Evolutionary conservation across 495 filamentous ascomycete species (phyloP).

Genomic region (Astrothelium subdiscretum): DNA sequence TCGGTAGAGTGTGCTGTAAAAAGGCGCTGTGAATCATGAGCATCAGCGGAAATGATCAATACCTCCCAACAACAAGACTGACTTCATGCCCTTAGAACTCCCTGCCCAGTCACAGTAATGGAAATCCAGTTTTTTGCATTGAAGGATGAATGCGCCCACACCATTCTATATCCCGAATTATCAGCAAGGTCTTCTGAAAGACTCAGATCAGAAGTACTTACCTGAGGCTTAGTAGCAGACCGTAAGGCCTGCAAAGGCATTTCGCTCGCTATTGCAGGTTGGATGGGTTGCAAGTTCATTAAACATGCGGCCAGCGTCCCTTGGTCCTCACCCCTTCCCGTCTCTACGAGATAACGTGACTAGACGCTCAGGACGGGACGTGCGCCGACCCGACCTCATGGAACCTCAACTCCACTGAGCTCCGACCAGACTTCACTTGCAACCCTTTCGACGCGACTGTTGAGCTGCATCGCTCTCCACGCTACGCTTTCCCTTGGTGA

Average conservation of each 20-base stretch:
- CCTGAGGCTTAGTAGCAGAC: slow-evolving; percentile 49
- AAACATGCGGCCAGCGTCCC: too few relatives aligned
- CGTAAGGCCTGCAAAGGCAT: slow-evolving; percentile 60
- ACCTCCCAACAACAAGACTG: slow-evolving; percentile 25
- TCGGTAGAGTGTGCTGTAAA: slow-evolving; percentile 59
- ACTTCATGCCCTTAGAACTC: slow-evolving; percentile 92
- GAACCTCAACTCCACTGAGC: neutral
- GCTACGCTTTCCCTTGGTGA: neutral
- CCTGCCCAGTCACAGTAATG: slow-evolving; percentile 95
- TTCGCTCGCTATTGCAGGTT: neutral
- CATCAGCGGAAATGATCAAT: neutral
- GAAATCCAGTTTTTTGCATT: slow-evolving; percentile 90
- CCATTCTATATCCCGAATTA: slow-evolving; percentile 55
- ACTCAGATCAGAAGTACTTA: slow-evolving; percentile 24
- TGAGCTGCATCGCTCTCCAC: neutral
- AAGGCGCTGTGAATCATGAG: slow-evolving; percentile 46
- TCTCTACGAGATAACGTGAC: neutral
- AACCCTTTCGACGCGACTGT: neutral
- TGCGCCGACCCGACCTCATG: neutral
- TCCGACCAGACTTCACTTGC: neutral
- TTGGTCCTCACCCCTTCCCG: neutral
- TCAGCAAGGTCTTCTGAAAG: neutral
- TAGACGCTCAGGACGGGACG: neutral
- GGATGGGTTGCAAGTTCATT: neutral
- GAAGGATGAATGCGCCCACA: slow-evolving; percentile 89